Base-by-base conservation (phyloP, 1,139 yeast species). In the Blastobotrys indianensis region DNA sequence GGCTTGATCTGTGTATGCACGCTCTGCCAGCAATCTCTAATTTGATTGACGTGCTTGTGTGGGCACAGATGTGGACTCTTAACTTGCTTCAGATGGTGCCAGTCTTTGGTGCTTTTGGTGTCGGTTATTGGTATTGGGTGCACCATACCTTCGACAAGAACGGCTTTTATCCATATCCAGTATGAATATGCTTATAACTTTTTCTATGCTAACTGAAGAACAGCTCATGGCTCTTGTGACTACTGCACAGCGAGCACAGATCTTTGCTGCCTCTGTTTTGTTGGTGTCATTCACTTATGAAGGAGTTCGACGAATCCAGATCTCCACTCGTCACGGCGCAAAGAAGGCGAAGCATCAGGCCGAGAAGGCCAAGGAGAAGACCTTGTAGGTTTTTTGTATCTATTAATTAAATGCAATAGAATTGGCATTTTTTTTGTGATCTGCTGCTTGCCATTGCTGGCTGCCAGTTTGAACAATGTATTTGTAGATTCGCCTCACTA, bases 81-180 rank as follows among this genome's bases (percentile, higher is more conserved):
- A 37, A 56, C 11, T 38, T 51, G 29, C 35, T 41, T 13, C 44
- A 46, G 11, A 59, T 61, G 8, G 39, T 54, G 9, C 39, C 45
- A 2, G 35, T 57, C 34, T 56, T 54, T 40, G 33, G 43, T 15
- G 43, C 52, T 7, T 37, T 59, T 20, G 54, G 61, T 2, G 53
- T 45, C 8, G 61, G 51, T n/a, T 64, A 64, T 57, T 63, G 64
- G 62, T 42, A 36, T 37, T 64, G 68, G 68, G 51, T 59, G 25
- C 62, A 61, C 46, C 53, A 52, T 42, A 54, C 64, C 6, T 52
- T 42, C 33, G 30, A 46, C n/a, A 44, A 46, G 45, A 64, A 64
- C 48, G 63, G 64, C n/a, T 58, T 60, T 49, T 64, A 55, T 46
- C 68, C 68, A 10, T 64, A 64, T 46, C 68, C 68, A 5, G 38